Evolutionary conservation across 2,329 filamentous ascomycete genomes (phyloP).

Genomic region (Pseudocercospora fuligena): DNA sequence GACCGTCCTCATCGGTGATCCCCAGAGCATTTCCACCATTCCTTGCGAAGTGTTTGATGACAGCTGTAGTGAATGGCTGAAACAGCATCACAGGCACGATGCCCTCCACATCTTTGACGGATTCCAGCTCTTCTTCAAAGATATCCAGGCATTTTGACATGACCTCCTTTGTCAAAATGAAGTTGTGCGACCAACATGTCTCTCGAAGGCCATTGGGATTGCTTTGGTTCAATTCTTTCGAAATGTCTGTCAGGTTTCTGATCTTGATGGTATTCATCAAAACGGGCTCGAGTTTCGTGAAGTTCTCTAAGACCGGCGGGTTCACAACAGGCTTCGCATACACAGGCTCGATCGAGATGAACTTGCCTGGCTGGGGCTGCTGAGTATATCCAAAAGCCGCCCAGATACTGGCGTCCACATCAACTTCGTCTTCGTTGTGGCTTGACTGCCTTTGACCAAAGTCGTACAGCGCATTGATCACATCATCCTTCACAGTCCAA

Average conservation of each 20-base stretch:
- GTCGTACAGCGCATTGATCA: slow-evolving; percentile 22
- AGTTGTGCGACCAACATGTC: slow-evolving; percentile 21
- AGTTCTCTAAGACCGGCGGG: slow-evolving; percentile 16
- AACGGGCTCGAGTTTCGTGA: slow-evolving; percentile 8
- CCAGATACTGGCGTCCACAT: slow-evolving; percentile 12
- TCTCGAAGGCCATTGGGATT: slow-evolving; percentile 22
- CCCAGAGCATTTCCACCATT: slow-evolving; percentile 26
- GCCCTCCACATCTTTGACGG: slow-evolving; percentile 15
- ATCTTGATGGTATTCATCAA: neutral
- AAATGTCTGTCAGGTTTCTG: slow-evolving; percentile 17
- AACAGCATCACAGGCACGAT: slow-evolving; percentile 19
- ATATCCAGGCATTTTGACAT: slow-evolving; percentile 3
- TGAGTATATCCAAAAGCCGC: slow-evolving; percentile 14
- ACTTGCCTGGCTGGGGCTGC: neutral
- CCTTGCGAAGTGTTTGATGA: slow-evolving; percentile 9
- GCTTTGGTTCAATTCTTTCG: slow-evolving; percentile 5
- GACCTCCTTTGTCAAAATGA: slow-evolving; percentile 11
- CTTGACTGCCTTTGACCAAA: neutral
- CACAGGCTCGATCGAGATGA: slow-evolving; percentile 9
- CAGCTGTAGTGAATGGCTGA: slow-evolving; percentile 10
- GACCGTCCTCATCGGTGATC: slow-evolving; percentile 5
- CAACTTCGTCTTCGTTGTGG: slow-evolving; percentile 2
- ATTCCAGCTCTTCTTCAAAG: slow-evolving; percentile 12
- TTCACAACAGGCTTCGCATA: slow-evolving; percentile 9
- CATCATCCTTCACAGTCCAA: slow-evolving; percentile 1